Percentiles rank a stretch among this genome's conserved stretches.
Evolutionary conservation across 176 grass and related monocot species (phyloP).

Genomic region (Chrysopogon serrulatus): DNA sequence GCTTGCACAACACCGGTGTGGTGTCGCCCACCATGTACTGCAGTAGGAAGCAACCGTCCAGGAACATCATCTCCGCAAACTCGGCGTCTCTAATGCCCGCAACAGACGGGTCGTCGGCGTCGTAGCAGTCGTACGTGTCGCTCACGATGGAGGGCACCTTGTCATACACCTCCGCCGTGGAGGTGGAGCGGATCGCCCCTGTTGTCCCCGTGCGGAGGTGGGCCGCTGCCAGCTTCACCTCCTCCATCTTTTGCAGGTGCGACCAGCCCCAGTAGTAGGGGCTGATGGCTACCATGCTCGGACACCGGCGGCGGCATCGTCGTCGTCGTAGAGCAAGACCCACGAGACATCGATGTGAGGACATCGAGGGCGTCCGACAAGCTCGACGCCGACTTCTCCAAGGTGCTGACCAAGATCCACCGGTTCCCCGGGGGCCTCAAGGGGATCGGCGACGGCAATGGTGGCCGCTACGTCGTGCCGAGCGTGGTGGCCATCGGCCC

Average conservation of each 20-base stretch:
- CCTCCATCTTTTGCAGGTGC: neutral
- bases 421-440: neutral
- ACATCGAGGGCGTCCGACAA: neutral
- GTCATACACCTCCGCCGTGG: neutral
- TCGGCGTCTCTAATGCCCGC: too few relatives aligned
- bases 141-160: neutral
- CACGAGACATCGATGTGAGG: too few relatives aligned
- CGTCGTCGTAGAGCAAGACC: too few relatives aligned
- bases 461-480: neutral
- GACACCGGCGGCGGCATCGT: too few relatives aligned
- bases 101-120: neutral
- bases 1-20: too few relatives aligned
- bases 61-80: too few relatives aligned
- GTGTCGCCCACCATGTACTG: too few relatives aligned
- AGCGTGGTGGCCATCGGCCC: neutral
- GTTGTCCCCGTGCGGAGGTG: rapidly evolving
- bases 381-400: neutral
- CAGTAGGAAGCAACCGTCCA: too few relatives aligned
- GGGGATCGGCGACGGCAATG: neutral
- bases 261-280: too few relatives aligned
- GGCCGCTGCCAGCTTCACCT: neutral
- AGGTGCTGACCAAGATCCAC: neutral
- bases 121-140: neutral
- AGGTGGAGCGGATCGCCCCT: rapidly evolving
- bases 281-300: too few relatives aligned